phyloP scores from a whole-genome alignment of 2,329 filamentous ascomycete genomes.

The Sporothrix dimorphospora region DNA sequence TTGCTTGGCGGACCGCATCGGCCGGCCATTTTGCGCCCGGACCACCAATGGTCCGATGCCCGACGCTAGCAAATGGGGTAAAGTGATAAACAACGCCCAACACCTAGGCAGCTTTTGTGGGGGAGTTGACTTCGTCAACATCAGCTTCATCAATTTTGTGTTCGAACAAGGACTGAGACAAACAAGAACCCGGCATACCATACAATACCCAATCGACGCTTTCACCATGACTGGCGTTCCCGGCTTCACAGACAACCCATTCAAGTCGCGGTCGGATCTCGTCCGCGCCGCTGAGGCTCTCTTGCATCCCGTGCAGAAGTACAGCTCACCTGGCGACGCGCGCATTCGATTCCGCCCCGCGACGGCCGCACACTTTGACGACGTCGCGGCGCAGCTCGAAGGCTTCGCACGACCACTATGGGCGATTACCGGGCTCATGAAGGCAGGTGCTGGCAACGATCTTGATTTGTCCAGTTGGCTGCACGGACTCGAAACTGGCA shows the following conservation, averaged over 20 bases:
- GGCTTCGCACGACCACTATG: slow-evolving; percentile 48
- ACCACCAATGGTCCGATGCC: background rate
- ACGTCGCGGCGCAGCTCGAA: slow-evolving; percentile 50
- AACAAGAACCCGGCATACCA: background rate
- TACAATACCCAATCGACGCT: background rate
- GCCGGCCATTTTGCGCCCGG: background rate
- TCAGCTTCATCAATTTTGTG: background rate
- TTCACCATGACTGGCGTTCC: background rate
- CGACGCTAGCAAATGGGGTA: background rate
- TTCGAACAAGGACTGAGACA: background rate
- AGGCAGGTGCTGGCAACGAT: background rate
- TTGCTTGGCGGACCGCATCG: background rate
- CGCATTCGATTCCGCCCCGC: slow-evolving; percentile 44
- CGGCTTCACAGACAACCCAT: background rate
- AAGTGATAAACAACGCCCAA: background rate
- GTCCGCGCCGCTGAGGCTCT: background rate
- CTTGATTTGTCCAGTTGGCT: background rate
- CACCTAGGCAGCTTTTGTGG: background rate
- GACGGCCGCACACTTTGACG: slow-evolving; percentile 49
- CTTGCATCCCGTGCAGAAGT: background rate
- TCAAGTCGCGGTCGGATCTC: background rate
- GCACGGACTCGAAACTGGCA: background rate
- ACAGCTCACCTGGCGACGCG: slow-evolving; percentile 43
- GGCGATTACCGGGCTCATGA: slow-evolving; percentile 31
- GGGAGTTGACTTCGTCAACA: background rate